phyloP scores from a whole-genome alignment of 1,284 basidiomycete genomes.

The Cutaneotrichosporon sp. region DNA sequence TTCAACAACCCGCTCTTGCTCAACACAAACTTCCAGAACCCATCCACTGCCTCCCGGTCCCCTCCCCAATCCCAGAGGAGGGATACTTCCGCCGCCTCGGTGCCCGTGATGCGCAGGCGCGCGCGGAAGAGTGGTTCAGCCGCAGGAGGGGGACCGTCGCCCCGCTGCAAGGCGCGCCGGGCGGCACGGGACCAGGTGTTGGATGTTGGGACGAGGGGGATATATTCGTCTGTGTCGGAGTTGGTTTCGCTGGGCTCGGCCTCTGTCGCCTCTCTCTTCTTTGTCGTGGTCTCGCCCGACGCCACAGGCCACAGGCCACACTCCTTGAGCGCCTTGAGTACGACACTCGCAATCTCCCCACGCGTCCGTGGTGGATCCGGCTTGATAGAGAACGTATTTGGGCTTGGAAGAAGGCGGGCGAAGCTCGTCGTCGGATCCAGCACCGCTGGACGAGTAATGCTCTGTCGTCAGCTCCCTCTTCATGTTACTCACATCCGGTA shows the following conservation, averaged over 20 bases:
- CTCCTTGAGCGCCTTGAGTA: conserved; percentile 8
- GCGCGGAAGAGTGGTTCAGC: conserved; percentile 38
- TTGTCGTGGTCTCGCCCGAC: background rate
- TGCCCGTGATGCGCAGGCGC: conserved; percentile 20
- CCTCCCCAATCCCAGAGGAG: conserved; percentile 66
- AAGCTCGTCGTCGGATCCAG: conserved; percentile 57
- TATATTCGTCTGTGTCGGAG: conserved; percentile 31
- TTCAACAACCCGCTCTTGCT: conserved; percentile 49
- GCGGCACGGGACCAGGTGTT: conserved; percentile 77
- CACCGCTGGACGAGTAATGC: conserved; percentile 25
- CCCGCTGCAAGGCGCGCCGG: conserved; percentile 48
- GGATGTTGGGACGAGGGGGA: conserved; percentile 55
- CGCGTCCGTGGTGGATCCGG: conserved; percentile 10
- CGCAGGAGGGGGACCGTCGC: conserved; percentile 43
- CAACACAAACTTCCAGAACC: conserved; percentile 64
- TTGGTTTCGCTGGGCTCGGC: no score
- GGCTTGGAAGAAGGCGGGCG: conserved; percentile 57
- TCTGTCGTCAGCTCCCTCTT: conserved; percentile 18
- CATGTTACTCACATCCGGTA: conserved; percentile 68
- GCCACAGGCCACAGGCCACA: background rate
- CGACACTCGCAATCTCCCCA: background rate
- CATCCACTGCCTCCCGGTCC: conserved; percentile 65
- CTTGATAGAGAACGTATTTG: conserved; percentile 35
- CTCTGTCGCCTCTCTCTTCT: no score
- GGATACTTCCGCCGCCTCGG: conserved; percentile 44